phyloP scores from a whole-genome alignment of 1,139 yeast genomes.

The Magnusiomyces clavatus region DNA sequence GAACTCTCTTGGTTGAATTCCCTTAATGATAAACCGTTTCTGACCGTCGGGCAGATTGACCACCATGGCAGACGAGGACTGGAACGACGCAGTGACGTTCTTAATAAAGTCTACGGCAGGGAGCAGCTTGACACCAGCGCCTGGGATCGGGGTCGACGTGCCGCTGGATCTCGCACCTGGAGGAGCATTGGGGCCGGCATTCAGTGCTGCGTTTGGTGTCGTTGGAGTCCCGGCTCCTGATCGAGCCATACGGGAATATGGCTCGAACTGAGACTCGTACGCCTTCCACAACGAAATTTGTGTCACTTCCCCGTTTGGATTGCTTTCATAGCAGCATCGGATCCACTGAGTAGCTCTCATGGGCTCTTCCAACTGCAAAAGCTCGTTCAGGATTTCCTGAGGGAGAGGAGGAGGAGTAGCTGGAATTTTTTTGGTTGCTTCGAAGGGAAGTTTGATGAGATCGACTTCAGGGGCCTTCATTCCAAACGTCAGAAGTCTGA shows the following conservation, averaged over 20 bases:
- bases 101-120: constrained; percentile 97
- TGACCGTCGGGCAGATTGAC: constrained; percentile 49
- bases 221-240: constrained; percentile 26
- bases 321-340: constrained; percentile 82
- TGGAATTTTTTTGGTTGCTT: constrained; percentile 35
- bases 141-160: constrained; percentile 9
- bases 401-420: constrained; percentile 62
- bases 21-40: constrained; percentile 83
- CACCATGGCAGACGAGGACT: constrained; percentile 92
- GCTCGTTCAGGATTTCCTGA: constrained; percentile 50
- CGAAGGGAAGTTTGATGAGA: constrained; percentile 33
- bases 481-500: constrained; percentile 48
- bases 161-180: too few species aligned
- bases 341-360: constrained; percentile 92
- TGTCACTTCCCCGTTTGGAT: constrained; percentile 73
- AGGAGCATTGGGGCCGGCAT: too few species aligned
- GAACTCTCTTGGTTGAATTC: constrained; percentile 60
- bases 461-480: constrained; percentile 32
- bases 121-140: constrained; percentile 48
- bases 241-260: constrained; percentile 31
- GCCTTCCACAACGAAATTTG: constrained; percentile 96
- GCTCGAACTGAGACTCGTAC: constrained; percentile 76
- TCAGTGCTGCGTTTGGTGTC: too few species aligned
- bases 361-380: constrained; percentile 72
- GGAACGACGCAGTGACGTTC: constrained; percentile 85